Evolutionary conservation across 345 rosid species (phyloP), one percentile per base, ranked within the genome.

Genomic region (Populus tremula): DNA sequence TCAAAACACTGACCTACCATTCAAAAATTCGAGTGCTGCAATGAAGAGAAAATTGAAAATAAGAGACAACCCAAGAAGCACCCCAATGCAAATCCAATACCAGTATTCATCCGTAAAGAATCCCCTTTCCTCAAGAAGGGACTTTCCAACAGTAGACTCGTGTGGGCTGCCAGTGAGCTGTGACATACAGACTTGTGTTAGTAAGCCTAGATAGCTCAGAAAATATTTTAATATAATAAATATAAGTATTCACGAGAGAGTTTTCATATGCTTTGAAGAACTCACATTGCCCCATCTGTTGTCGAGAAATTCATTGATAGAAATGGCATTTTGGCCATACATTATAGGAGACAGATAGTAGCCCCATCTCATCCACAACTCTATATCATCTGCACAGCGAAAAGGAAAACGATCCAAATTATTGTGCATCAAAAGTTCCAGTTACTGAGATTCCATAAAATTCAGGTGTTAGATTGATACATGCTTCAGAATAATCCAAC

Each of bases 271-370:
- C 9, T 36, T 64, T 21, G 47, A 63, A 31, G 33, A 27, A 9
- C 78, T 79, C 75, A 79, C 82, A 4, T 27, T 27, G 31, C 35
- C 69, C 82, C 82, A 79, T 53, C 78, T 70, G 3, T 74, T 69
- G 16, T 68, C 78, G n/a, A 79, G 82, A 74, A 79, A 79, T 53
- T 79, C 82, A n/a, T 79, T 79, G 23, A 74, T 23, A 41, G 74
- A 49, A 20, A 79, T 33, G 75, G 79, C 83, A 36, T 75, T 80
- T 31, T 75, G 79, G 14, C 83, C 83, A 41, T 80, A 80, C 79
- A 75, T 74, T 70, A 79, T 68, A 5, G 82, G 82, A 69, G 78
- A 73, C 29, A 35, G 63, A 79, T 79, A 79, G 59, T 69, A 79
- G 27, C 70, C 82, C 82, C 82, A 79, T 9, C 12, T 62, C 78